Evolutionary conservation across 768 basidiomycete species (phyloP), one percentile per base, ranked within the genome.

Genomic region (Tulasnella sp.): DNA sequence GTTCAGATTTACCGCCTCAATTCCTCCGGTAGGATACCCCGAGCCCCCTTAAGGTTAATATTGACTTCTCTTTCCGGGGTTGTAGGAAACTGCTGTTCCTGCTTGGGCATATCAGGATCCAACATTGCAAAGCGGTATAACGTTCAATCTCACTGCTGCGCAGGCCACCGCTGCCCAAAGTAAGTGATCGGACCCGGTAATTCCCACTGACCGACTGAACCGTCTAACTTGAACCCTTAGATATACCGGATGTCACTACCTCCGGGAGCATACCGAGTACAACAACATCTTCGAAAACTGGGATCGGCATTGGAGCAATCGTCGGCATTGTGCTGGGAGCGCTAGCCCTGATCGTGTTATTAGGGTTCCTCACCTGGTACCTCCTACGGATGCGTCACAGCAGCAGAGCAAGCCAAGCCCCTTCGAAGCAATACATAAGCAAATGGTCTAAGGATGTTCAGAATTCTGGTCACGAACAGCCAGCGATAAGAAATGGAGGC

Each of bases 371-470:
- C 13, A 42, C 4, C 4, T 59, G 47, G 48, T 59, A 30, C 45
- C 49, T 51, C 15, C 19, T 50, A 7, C 29, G 50, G 8, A 5
- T 5, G 13, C 24, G 58, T 27, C 48, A 43, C 8, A 24, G 30
- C 29, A 41, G 45, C 17, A 30, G 58, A 11, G 32, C 58, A 8
- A 50, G 48, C 17, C 50, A 34, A 23, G 58, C 58, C 2, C 58
- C 58, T 4, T 59, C 58, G 3, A 59, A 51, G 26, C 47, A 38
- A 27, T 59, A 50, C 58, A 59, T 59, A 24, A 32, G 27, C 21
- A 51, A 59, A 19, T 59, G 58, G 58, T 59, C 58, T 5, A 59
- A 51, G 42, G 58, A 51, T n/a, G 58, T 59, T 7, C 47, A 19
- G 0, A 32, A 11, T 4, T 24, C 29, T 48, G 47, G 21, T 48